Percentiles rank a stretch among this genome's conserved stretches.
Evolutionary conservation across 257 asterid species (phyloP).

Genomic region (Rubia yunnanensis): DNA sequence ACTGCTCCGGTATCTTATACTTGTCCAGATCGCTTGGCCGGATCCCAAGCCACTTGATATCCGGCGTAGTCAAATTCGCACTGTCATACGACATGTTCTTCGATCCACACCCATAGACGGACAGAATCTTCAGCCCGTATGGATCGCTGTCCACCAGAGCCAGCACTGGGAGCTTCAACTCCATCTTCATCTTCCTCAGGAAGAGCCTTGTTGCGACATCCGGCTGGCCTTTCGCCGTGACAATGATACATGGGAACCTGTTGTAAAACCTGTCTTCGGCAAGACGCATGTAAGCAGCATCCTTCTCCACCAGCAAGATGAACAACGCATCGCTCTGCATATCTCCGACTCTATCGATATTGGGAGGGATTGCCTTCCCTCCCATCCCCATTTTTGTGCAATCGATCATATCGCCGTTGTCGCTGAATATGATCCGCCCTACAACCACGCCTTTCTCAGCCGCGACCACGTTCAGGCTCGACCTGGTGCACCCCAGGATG

Average conservation of each 20-base stretch:
- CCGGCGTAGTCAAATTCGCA: conserved; percentile 73
- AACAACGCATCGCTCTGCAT: conserved; percentile 88
- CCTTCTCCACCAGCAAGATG: conserved; percentile 74
- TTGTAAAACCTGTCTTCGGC: conserved; percentile 78
- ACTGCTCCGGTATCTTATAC: conserved; percentile 78
- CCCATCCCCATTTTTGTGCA: conserved; percentile 95
- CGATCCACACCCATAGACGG: conserved; percentile 78
- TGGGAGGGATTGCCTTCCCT: conserved; percentile 88
- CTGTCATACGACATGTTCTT: conserved; percentile 94
- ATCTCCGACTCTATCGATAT: conserved; percentile 84
- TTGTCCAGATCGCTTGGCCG: conserved; percentile 80
- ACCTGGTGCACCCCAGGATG: conserved; percentile 70
- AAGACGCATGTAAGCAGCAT: conserved; percentile 78
- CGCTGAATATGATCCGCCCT: conserved; percentile 69
- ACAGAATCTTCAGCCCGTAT: conserved; percentile 67
- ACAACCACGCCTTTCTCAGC: conserved; percentile 84
- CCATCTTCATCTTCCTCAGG: conserved; percentile 73
- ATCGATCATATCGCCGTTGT: conserved; percentile 78
- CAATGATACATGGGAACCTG: conserved; percentile 75
- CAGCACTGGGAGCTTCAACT: conserved; percentile 69
- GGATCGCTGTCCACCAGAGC: conserved; percentile 92
- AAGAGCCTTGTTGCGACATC: conserved; percentile 81
- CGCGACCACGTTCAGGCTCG: conserved; percentile 77
- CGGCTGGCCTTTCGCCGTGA: conserved; percentile 81
- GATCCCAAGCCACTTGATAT: conserved; percentile 85